Percentiles rank a stretch among this genome's conserved stretches.
phyloP scores from a whole-genome alignment of 1,284 basidiomycete species.

The Omphalotus olearius region DNA sequence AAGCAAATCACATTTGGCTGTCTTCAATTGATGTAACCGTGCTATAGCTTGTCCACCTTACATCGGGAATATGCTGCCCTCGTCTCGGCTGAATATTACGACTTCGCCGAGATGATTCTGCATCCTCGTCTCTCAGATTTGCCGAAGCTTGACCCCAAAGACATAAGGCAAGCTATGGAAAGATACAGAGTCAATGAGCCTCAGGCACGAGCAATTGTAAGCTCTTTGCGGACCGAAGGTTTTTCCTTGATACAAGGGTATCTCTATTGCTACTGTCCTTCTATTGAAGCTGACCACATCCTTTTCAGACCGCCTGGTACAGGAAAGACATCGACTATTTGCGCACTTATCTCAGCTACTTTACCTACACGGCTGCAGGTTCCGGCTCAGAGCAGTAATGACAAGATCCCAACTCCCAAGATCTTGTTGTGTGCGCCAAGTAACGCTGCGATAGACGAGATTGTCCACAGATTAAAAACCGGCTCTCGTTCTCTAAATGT shows the following conservation, averaged over 20 bases:
- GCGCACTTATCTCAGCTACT: constrained; percentile 87
- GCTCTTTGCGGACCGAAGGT: constrained; percentile 70
- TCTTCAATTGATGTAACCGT: constrained; percentile 3
- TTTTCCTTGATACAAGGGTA: constrained; percentile 97
- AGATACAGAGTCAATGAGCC: constrained; percentile 86
- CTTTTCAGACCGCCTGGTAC: constrained; percentile 87
- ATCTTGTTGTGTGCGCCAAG: constrained; percentile 95
- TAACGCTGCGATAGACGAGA: constrained; percentile 98
- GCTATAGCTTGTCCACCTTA: constrained; percentile 77
- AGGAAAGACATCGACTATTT: constrained; percentile 98
- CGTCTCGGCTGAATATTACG: constrained; percentile 79
- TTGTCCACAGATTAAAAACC: constrained; percentile 84
- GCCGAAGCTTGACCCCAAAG: constrained; percentile 43
- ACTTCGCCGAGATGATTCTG: constrained; percentile 70
- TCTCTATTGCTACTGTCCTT: neutral
- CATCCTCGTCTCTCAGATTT: constrained; percentile 55
- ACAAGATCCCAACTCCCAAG: constrained; percentile 60
- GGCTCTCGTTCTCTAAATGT: constrained; percentile 71
- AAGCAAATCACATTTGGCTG: constrained; percentile 13
- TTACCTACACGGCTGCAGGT: constrained; percentile 56
- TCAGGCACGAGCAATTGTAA: constrained; percentile 87
- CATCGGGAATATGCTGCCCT: constrained; percentile 92
- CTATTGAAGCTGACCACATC: constrained; percentile 9
- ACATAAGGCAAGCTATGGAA: constrained; percentile 66
- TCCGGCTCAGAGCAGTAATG: constrained; percentile 36